A percentile compares a stretch with the other conserved stretches of the same genome.
phyloP scores from a whole-genome alignment of 2,329 filamentous ascomycete genomes.

The Colletotrichum siamense region DNA sequence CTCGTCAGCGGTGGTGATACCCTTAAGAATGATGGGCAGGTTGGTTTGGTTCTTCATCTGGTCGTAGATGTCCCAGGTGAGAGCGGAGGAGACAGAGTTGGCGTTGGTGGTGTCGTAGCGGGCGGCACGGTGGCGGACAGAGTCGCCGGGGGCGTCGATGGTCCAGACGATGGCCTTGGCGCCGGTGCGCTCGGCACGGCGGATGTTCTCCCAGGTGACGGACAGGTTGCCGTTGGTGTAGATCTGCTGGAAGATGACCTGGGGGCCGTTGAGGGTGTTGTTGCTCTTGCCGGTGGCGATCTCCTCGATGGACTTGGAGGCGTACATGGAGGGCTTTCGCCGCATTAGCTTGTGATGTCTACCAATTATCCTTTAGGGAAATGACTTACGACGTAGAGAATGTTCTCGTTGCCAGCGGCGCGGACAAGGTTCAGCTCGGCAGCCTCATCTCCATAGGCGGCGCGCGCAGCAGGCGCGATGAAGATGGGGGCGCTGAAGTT shows the following conservation, averaged over 20 bases:
- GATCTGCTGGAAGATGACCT: slow-evolving; percentile 38
- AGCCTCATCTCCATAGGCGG: slow-evolving; percentile 45
- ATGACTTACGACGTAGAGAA: slow-evolving; percentile 46
- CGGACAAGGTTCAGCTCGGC: slow-evolving; percentile 54
- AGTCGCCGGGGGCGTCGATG: slow-evolving; percentile 33
- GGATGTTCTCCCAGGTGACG: slow-evolving; percentile 36
- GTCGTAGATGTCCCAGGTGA: slow-evolving; percentile 29
- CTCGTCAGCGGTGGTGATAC: slow-evolving; percentile 42
- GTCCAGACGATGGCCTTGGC: slow-evolving; percentile 44
- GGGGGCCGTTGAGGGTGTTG: slow-evolving; percentile 28
- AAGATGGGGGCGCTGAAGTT: slow-evolving; percentile 55
- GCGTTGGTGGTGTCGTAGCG: slow-evolving; percentile 25
- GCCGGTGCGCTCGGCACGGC: slow-evolving; percentile 35
- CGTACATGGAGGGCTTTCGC: slow-evolving; percentile 31
- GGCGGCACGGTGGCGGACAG: slow-evolving; percentile 26
- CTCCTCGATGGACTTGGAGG: slow-evolving; percentile 38
- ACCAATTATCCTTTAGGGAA: fast-evolving
- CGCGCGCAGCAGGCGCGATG: slow-evolving; percentile 51
- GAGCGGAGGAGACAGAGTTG: slow-evolving; percentile 22
- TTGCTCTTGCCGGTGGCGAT: slow-evolving; percentile 32
- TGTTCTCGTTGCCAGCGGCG: slow-evolving; percentile 47
- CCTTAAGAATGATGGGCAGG: slow-evolving; percentile 43
- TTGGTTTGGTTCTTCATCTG: slow-evolving; percentile 34
- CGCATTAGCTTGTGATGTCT: not conserved
- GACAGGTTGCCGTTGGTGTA: slow-evolving; percentile 32